phyloP scores from a whole-genome alignment of 2,329 filamentous ascomycete species.

The Orbilia quercus region DNA sequence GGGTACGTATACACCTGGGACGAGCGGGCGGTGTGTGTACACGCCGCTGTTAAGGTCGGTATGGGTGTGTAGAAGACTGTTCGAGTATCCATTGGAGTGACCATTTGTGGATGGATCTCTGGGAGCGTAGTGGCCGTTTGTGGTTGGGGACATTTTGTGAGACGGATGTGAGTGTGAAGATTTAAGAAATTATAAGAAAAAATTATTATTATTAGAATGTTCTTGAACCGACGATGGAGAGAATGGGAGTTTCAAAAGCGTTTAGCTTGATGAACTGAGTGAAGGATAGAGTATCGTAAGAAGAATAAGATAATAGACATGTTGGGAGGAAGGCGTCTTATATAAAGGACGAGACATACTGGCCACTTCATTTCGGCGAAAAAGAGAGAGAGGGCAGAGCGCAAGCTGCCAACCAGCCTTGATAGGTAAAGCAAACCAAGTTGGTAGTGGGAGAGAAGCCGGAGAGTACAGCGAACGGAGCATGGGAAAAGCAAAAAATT shows the following conservation, averaged over 20 bases:
- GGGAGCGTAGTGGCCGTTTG: slow-evolving; percentile 49
- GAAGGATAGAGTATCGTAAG: slow-evolving; percentile 41
- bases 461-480: slow-evolving; percentile 58
- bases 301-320: slow-evolving; percentile 17
- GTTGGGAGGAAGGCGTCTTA: slow-evolving; percentile 53
- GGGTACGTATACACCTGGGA: slow-evolving; percentile 85
- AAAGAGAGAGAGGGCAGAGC: slow-evolving; percentile 27
- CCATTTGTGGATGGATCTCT: slow-evolving; percentile 45
- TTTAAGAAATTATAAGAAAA: slow-evolving; percentile 12
- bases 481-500: slow-evolving; percentile 55
- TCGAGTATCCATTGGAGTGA: slow-evolving; percentile 52
- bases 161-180: slow-evolving; percentile 12
- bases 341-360: slow-evolving; percentile 50
- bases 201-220: slow-evolving; percentile 14
- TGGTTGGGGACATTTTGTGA: slow-evolving; percentile 53
- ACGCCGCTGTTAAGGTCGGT: slow-evolving; percentile 56
- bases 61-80: slow-evolving; percentile 35
- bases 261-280: slow-evolving; percentile 33
- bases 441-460: slow-evolving; percentile 60
- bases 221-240: slow-evolving; percentile 8
- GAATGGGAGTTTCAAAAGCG: slow-evolving; percentile 1
- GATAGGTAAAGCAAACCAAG: slow-evolving; percentile 51
- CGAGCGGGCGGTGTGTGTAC: slow-evolving; percentile 70
- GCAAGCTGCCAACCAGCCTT: slow-evolving; percentile 31
- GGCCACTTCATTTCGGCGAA: slow-evolving; percentile 19